Percentiles rank a stretch among this genome's conserved stretches.
Conservation (phyloP, 139 green algal species). For the Pleodorina starrii region DNA sequence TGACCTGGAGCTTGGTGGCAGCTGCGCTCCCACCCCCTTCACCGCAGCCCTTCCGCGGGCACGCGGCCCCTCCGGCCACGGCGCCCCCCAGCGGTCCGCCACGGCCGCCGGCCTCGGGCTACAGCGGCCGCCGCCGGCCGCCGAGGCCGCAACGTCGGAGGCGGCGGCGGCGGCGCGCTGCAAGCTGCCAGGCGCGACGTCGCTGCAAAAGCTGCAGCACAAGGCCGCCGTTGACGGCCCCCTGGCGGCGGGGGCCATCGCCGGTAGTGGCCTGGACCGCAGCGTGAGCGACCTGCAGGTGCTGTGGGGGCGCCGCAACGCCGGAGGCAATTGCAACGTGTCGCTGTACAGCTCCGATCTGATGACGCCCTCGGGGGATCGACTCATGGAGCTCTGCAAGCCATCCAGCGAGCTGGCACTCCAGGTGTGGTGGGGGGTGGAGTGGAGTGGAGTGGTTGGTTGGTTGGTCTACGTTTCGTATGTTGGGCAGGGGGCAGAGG, state of each 20-base stretch:
- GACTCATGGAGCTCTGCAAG: not conserved
- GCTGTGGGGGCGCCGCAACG: constrained; percentile 13
- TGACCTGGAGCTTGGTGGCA: constrained; percentile 53
- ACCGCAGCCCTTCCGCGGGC: not conserved
- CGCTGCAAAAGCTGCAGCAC: too few species aligned
- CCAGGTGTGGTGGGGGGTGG: not conserved
- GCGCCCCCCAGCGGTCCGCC: not conserved
- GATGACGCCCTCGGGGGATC: not conserved
- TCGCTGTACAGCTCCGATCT: not conserved
- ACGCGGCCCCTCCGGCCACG: not conserved
- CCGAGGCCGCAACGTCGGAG: too few species aligned
- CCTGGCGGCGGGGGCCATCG: not conserved
- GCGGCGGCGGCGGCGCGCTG: not conserved
- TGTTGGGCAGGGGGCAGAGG: not conserved
- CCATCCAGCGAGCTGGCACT: constrained; percentile 16
- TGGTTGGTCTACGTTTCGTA: not conserved
- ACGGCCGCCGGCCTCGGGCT: not conserved
- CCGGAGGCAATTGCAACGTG: not conserved
- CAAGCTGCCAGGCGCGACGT: not conserved
- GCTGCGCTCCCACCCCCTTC: not conserved
- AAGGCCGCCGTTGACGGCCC: not conserved
- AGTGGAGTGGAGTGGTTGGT: too few species aligned
- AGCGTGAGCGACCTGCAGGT: constrained; percentile 46
- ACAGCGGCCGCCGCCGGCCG: not conserved
- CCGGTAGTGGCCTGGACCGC: not conserved